Percentiles rank a stretch among this genome's conserved stretches.
phyloP scores from a whole-genome alignment of 73 alveolate species.

The Symbiodinium pilosum region DNA sequence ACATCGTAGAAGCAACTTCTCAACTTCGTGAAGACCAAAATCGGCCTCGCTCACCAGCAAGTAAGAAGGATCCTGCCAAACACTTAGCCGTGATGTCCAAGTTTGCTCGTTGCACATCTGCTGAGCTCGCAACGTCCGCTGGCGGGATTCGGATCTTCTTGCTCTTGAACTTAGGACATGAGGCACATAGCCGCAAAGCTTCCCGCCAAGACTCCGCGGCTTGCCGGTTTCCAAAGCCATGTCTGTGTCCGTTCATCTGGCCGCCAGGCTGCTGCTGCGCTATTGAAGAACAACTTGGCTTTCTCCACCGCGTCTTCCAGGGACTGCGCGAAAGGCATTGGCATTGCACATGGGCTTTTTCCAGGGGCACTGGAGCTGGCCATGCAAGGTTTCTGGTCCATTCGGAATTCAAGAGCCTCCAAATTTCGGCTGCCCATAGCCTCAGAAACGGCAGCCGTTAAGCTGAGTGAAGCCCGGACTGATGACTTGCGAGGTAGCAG shows the following conservation, averaged over 20 bases:
- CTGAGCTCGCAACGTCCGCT: constrained; percentile 43
- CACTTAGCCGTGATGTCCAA: neutral
- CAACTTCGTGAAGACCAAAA: neutral
- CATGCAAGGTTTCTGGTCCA: too few species aligned
- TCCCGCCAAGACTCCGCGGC: neutral
- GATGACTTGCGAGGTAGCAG: too few species aligned
- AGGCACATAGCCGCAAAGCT: neutral
- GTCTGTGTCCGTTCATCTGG: too few species aligned
- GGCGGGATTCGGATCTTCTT: constrained; percentile 68
- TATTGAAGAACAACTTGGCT: constrained; percentile 49
- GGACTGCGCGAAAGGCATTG: constrained; percentile 12
- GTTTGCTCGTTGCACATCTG: neutral
- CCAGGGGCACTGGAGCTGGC: neutral
- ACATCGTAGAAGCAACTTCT: neutral
- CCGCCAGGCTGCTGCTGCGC: constrained; percentile 24
- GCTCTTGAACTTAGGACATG: constrained; percentile 51
- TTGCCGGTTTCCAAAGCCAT: neutral
- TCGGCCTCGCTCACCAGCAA: neutral
- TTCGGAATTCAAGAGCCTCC: neutral
- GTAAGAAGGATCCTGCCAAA: neutral
- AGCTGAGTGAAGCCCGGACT: neutral
- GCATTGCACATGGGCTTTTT: neutral
- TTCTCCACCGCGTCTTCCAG: constrained; percentile 70
- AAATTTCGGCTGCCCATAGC: constrained; percentile 37
- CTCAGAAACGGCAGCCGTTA: too few species aligned